Conservation (phyloP, 495 filamentous ascomycete genomes). For the Trichodelitschia bisporula region DNA sequence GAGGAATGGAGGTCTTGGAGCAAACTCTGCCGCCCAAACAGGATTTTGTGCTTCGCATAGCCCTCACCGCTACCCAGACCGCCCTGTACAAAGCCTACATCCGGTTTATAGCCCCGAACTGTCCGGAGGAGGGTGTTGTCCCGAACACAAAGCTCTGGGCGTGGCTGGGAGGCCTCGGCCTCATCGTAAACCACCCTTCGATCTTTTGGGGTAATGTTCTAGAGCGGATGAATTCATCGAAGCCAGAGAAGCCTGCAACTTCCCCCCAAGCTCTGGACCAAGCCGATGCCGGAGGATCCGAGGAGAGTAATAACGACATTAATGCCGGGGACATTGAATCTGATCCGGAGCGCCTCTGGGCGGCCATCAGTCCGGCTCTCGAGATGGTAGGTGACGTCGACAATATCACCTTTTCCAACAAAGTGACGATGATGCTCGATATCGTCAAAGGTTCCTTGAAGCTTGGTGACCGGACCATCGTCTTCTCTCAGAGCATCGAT, state of each 20-base stretch:
- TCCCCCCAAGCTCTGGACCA: neutral
- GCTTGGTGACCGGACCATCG: constrained; percentile 41
- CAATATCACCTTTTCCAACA: constrained; percentile 26
- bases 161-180: neutral
- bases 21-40: constrained; percentile 42
- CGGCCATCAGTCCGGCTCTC: neutral
- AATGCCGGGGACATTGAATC: neutral
- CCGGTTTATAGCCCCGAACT: no score
- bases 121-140: constrained; percentile 10
- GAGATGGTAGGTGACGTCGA: neutral
- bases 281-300: neutral
- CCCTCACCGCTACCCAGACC: constrained; percentile 40
- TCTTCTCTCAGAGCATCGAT: constrained; percentile 53
- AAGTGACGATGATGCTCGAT: constrained; percentile 11
- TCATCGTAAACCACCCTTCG: constrained; percentile 33
- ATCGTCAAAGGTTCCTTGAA: constrained; percentile 37
- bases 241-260: neutral
- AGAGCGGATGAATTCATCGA: neutral
- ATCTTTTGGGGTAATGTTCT: constrained; percentile 32
- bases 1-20: constrained; percentile 38
- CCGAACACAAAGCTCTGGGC: constrained; percentile 5
- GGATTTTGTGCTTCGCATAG: constrained; percentile 58
- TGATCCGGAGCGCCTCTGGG: no score
- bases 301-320: constrained; percentile 1
- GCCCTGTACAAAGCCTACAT: constrained; percentile 38